Conservation (phyloP, 1,139 yeast genomes). For the Geotrichum fermentans region DNA sequence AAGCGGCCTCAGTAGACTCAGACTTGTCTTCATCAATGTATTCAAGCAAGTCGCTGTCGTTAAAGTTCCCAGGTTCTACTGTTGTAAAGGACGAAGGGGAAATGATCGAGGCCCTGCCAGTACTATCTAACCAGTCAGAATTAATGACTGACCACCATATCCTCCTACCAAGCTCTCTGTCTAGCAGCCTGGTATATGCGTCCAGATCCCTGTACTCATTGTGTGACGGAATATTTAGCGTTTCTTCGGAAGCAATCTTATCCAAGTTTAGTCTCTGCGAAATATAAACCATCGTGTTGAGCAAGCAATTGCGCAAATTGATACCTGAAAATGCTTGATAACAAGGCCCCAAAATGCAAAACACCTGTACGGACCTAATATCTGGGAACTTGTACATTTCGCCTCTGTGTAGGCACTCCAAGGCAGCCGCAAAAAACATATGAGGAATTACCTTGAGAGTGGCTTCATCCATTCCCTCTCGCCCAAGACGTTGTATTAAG, state of each 20-base stretch:
- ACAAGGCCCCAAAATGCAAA: constrained; percentile 34
- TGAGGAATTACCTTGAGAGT: constrained; percentile 33
- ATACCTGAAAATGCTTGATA: constrained; percentile 37
- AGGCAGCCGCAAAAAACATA: constrained; percentile 33
- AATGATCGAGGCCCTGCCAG: constrained; percentile 31
- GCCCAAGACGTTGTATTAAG: constrained; percentile 23
- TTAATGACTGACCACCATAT: constrained; percentile 39
- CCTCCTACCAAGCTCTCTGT: constrained; percentile 33
- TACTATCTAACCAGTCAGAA: constrained; percentile 39
- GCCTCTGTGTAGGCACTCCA: constrained; percentile 39
- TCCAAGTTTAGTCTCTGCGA: constrained; percentile 35
- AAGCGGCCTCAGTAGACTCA: background rate
- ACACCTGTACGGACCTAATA: constrained; percentile 34
- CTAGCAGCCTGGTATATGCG: constrained; percentile 22
- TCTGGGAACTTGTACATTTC: constrained; percentile 37
- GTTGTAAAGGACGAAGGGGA: constrained; percentile 31
- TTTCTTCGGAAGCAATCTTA: constrained; percentile 23
- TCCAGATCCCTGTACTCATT: constrained; percentile 18
- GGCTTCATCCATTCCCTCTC: constrained; percentile 25
- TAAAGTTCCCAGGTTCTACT: constrained; percentile 29
- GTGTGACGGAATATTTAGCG: constrained; percentile 9
- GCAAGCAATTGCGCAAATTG: constrained; percentile 33
- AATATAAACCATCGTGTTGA: constrained; percentile 32
- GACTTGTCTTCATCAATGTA: background rate
- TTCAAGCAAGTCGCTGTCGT: constrained; percentile 21